phyloP scores from a whole-genome alignment of 805 yeast species.

The Yamadazyma nakazawae region DNA sequence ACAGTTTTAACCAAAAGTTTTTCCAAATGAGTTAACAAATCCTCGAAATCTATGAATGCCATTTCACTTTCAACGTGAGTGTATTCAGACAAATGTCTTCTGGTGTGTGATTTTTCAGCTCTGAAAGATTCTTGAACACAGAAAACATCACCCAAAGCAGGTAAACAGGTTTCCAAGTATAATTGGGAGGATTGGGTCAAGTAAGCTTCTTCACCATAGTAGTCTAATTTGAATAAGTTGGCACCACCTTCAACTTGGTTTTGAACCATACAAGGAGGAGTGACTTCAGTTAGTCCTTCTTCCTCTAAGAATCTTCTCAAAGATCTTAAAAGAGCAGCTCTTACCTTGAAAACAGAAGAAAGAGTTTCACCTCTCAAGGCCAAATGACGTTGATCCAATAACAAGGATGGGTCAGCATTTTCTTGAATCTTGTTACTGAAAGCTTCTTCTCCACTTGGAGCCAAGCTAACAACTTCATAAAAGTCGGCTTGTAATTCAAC shows the following conservation, averaged over 20 bases:
- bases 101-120: constrained; percentile 97
- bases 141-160: constrained; percentile 95
- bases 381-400: constrained; percentile 93
- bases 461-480: constrained; percentile 85
- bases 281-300: constrained; percentile 80
- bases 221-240: constrained; percentile 85
- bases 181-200: constrained; percentile 96
- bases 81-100: constrained; percentile 96
- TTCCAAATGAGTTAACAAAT: constrained; percentile 82
- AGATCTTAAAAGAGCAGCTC: constrained; percentile 73
- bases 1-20: constrained; percentile 65
- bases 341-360: constrained; percentile 89
- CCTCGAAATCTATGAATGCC: constrained; percentile 84
- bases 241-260: constrained; percentile 99
- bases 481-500: constrained; percentile 90
- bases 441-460: constrained; percentile 95
- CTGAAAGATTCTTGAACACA: constrained; percentile 98
- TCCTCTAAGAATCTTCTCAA: constrained; percentile 76
- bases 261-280: constrained; percentile 99
- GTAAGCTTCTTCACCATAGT: constrained; percentile 96
- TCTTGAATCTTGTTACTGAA: constrained; percentile 93
- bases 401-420: constrained; percentile 86
- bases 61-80: constrained; percentile 97
- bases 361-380: constrained; percentile 95
- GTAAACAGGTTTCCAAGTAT: constrained; percentile 93